Conservation (phyloP, 1,284 basidiomycete genomes). For the Cystobasidium pallidum region DNA sequence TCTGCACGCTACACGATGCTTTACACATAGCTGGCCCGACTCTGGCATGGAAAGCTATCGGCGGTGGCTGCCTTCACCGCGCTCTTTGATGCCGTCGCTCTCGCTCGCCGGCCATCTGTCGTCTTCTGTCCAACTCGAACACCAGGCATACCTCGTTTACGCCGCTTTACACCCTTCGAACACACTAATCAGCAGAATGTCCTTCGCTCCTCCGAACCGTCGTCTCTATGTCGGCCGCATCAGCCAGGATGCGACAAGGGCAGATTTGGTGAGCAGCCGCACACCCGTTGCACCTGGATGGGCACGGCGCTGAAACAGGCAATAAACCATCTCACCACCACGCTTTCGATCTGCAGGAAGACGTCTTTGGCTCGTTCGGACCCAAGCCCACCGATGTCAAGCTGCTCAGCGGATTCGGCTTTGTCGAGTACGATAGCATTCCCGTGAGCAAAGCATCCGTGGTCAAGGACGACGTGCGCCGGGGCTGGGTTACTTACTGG, state of each 20-base stretch:
- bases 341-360: constrained; percentile 39
- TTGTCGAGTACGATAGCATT: constrained; percentile 86
- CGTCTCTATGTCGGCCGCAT: constrained; percentile 53
- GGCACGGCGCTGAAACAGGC: not conserved
- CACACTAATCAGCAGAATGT: constrained; percentile 14
- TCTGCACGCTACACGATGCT: too few species aligned
- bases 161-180: not conserved
- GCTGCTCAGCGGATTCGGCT: constrained; percentile 91
- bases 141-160: not conserved
- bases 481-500: too few species aligned
- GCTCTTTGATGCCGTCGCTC: not conserved
- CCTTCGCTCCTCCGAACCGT: constrained; percentile 45
- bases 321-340: not conserved
- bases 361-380: constrained; percentile 67
- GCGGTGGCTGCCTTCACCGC: too few species aligned
- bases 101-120: not conserved
- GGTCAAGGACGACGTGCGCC: not conserved
- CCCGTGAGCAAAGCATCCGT: constrained; percentile 62
- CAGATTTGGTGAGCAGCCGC: constrained; percentile 43
- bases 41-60: too few species aligned
- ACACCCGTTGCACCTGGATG: not conserved
- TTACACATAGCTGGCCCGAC: too few species aligned
- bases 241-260: constrained; percentile 46
- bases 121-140: constrained; percentile 11
- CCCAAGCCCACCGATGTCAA: constrained; percentile 85